phyloP scores from a whole-genome alignment of 441 rosid genomes.

The Gossypium davidsonii region DNA sequence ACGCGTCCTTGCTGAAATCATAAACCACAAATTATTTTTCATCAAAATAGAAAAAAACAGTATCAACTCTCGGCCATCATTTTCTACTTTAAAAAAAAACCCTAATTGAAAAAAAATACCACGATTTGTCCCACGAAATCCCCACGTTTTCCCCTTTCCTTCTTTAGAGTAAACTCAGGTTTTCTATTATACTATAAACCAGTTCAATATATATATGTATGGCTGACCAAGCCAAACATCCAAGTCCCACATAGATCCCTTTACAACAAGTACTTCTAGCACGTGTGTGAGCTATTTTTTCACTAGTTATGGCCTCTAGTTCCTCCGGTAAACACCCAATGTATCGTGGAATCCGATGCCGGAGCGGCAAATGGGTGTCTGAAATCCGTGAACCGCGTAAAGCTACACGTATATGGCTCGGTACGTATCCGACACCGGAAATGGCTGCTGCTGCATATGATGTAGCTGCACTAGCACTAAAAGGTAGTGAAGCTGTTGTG shows the following conservation, averaged over 20 bases:
- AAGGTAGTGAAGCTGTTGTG: slow-evolving; percentile 48
- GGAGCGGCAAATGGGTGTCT: slow-evolving; percentile 83
- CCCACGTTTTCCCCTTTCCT: slow-evolving; percentile 36
- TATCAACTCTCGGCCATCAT: neutral
- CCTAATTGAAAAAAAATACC: neutral
- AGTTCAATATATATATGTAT: slow-evolving; percentile 2
- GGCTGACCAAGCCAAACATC: slow-evolving; percentile 27
- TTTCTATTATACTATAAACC: no score
- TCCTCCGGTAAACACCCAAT: slow-evolving; percentile 38
- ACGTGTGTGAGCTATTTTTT: slow-evolving; percentile 14
- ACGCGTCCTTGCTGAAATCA: neutral
- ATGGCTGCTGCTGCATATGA: slow-evolving; percentile 84
- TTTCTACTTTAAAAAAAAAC: neutral
- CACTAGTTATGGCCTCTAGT: slow-evolving; percentile 20
- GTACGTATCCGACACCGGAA: slow-evolving; percentile 48
- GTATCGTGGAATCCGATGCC: slow-evolving; percentile 62
- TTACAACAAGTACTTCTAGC: neutral
- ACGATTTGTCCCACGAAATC: slow-evolving; percentile 34
- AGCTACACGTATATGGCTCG: slow-evolving; percentile 49
- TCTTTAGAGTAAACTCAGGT: neutral
- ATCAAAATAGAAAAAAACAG: neutral
- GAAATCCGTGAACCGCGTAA: slow-evolving; percentile 87
- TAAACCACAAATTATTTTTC: neutral
- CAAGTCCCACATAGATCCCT: slow-evolving; percentile 17
- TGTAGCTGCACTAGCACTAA: slow-evolving; percentile 68